These are phyloP conservation scores for Scenedesmus sp. DNA, from an alignment of 163 green algal genomes.

Conservation along the genomic window DNA sequence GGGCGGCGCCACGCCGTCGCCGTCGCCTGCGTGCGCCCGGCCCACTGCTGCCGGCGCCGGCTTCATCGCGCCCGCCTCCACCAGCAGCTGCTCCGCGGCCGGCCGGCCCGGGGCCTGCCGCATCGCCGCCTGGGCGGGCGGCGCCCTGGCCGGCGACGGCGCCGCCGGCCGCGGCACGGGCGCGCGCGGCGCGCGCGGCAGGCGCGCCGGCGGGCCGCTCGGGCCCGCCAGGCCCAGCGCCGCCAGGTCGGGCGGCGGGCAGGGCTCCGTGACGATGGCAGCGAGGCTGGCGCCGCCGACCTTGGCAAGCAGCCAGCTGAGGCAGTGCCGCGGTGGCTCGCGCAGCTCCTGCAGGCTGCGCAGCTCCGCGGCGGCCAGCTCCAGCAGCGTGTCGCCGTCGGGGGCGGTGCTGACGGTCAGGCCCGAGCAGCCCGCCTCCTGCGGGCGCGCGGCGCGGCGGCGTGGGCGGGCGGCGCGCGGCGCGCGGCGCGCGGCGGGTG, in stretches of 20 bases:
- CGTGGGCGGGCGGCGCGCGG: no score
- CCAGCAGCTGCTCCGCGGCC: no score
- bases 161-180: background rate
- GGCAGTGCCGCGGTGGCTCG: background rate
- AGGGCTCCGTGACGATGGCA: constrained; percentile 18
- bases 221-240: background rate
- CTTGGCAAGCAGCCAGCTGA: constrained; percentile 27
- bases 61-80: no score
- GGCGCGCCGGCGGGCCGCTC: background rate
- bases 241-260: background rate
- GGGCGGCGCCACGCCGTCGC: no score
- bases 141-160: background rate
- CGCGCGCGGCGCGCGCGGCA: background rate
- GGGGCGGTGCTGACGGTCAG: background rate
- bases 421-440: background rate
- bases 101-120: background rate
- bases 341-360: constrained; percentile 14
- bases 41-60: background rate
- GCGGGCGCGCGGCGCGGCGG: background rate
- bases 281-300: background rate
- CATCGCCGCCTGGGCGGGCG: constrained; percentile 8
- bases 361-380: constrained; percentile 1
- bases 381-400: constrained; percentile 15
- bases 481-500: no score
- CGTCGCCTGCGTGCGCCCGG: background rate